phyloP scores from a whole-genome alignment of 2,329 filamentous ascomycete species.

The Aspergillus oerlinghausenensis region DNA sequence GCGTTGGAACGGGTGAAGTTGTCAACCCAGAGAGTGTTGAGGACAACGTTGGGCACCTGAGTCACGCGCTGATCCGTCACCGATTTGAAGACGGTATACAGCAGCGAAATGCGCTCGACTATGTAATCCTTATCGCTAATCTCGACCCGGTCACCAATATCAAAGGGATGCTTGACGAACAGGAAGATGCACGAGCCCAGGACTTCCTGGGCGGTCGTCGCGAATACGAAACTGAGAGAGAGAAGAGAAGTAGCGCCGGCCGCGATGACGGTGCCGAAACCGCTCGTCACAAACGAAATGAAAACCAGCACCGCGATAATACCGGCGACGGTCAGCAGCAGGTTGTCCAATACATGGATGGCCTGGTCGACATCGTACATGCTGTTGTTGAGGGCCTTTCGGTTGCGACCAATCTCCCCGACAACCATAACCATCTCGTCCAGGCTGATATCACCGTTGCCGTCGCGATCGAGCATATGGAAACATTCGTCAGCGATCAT shows the following conservation, averaged over 20 bases:
- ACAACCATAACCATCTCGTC: constrained; percentile 93
- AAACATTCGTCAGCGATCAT: constrained; percentile 85
- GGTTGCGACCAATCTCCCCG: constrained; percentile 74
- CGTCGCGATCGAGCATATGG: constrained; percentile 71
- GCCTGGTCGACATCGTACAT: constrained; percentile 98
- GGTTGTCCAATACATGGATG: constrained; percentile 81
- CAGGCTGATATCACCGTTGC: constrained; percentile 88
- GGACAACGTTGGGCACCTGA: constrained; percentile 82
- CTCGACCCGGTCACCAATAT: constrained; percentile 91
- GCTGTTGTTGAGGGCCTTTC: constrained; percentile 83
- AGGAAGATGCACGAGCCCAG: constrained; percentile 98
- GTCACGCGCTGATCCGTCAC: constrained; percentile 75
- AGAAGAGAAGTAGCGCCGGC: constrained; percentile 89
- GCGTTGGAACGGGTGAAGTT: constrained; percentile 87
- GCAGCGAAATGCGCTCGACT: constrained; percentile 88
- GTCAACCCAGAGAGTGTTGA: constrained; percentile 93
- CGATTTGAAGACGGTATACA: constrained; percentile 87
- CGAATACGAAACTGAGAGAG: constrained; percentile 95
- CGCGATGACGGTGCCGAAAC: constrained; percentile 77
- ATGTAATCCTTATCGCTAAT: constrained; percentile 65
- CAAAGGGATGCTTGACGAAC: constrained; percentile 97
- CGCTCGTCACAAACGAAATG: constrained; percentile 82
- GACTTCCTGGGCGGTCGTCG: constrained; percentile 86
- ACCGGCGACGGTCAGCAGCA: constrained; percentile 75
- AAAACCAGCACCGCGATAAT: constrained; percentile 81